A percentile compares a stretch with the other conserved stretches of the same genome.
Evolutionary conservation across 495 filamentous ascomycete genomes (phyloP).

Genomic region (Penicillium odoratum): DNA sequence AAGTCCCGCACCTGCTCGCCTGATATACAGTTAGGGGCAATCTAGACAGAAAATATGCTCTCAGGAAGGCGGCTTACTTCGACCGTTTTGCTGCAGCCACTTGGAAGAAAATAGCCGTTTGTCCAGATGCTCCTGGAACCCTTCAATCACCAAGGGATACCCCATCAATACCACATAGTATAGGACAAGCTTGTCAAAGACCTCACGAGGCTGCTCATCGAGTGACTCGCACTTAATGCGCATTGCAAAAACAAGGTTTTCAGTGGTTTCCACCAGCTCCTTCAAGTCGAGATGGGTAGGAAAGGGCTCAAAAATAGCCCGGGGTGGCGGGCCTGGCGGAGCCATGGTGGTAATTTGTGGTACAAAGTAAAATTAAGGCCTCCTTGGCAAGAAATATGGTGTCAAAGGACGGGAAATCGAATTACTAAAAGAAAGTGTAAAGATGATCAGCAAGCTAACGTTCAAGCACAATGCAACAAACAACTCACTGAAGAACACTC

Average conservation of each 20-base stretch:
- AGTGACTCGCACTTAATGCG: conserved; percentile 75
- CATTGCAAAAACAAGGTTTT: conserved; percentile 81
- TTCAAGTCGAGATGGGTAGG: conserved; percentile 77
- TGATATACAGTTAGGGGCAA: conserved; percentile 25
- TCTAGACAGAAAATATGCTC: neutral
- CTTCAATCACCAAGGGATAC: conserved; percentile 76
- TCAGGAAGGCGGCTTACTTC: neutral
- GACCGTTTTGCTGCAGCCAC: conserved; percentile 79
- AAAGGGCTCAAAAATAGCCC: conserved; percentile 77
- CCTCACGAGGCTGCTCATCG: conserved; percentile 64
- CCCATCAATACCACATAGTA: conserved; percentile 80
- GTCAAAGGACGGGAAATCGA: neutral
- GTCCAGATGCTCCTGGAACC: conserved; percentile 63
- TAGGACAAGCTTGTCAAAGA: conserved; percentile 77
- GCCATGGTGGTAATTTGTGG: conserved; percentile 7
- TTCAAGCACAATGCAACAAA: neutral
- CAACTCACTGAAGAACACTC: neutral
- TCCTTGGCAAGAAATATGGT: neutral
- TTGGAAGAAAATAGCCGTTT: conserved; percentile 72
- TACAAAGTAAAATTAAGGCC: neutral
- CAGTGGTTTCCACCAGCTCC: conserved; percentile 67
- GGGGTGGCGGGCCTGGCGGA: conserved; percentile 18
- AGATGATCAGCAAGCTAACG: too few relatives aligned
- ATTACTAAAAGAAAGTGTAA: neutral
- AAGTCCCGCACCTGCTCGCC: conserved; percentile 75